These are phyloP conservation scores for Beauveria pseudobassiana DNA, from an alignment of 2,329 filamentous ascomycete species.

Conservation along the genomic window DNA sequence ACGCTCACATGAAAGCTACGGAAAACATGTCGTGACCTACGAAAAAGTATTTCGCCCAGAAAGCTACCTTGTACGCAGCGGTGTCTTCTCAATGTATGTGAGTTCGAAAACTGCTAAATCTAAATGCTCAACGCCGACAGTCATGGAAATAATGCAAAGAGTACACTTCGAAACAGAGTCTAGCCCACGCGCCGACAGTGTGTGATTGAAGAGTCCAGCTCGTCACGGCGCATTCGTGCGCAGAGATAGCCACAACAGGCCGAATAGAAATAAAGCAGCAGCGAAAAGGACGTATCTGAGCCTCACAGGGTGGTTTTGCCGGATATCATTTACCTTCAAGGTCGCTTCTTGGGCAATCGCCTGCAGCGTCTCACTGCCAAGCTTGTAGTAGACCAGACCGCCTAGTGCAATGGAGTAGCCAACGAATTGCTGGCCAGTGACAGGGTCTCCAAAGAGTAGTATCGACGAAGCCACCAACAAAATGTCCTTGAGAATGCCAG, in stretches of 20 bases:
- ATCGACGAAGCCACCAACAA: slow-evolving; percentile 73
- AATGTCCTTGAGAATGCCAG: slow-evolving; percentile 82
- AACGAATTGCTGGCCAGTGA: slow-evolving; percentile 70
- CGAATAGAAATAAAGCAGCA: not conserved
- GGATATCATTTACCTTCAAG: not conserved
- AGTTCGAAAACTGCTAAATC: no score
- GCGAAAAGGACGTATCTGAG: not conserved
- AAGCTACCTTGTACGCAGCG: no score
- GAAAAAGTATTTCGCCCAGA: no score
- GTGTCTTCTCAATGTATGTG: no score
- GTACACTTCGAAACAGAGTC: no score
- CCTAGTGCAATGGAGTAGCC: slow-evolving; percentile 74
- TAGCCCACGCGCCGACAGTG: no score
- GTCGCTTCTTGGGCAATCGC: not conserved
- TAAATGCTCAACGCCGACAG: no score
- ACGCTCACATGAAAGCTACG: no score
- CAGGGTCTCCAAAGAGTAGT: slow-evolving; percentile 71
- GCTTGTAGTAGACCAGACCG: slow-evolving; percentile 77
- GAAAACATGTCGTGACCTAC: no score
- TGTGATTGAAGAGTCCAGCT: no score
- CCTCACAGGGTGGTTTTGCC: slow-evolving; percentile 1
- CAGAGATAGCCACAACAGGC: not conserved
- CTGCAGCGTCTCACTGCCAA: slow-evolving; percentile 38
- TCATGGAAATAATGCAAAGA: no score
- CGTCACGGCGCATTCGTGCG: not conserved